Base-by-base conservation (phyloP, 164 flowering plant species). In the Sedum album region DNA sequence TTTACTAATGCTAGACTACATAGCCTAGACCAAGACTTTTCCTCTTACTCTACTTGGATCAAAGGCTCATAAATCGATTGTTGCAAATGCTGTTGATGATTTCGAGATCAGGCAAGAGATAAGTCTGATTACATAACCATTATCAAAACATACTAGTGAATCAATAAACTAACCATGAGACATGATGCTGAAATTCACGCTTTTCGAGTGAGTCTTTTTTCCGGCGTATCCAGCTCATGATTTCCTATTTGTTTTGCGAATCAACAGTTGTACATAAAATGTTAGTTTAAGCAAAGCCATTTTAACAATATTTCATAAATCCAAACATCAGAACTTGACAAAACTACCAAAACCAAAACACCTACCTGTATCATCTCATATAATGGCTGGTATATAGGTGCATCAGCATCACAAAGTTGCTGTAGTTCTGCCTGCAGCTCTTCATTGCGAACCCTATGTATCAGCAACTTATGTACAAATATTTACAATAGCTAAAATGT, bases 341-440 rank as follows among this genome's bases (percentile, higher is more conserved):
- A 57, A 11, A 63, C 55, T 39, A 60, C 15, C 65, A 70, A 18
- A 14, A 66, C 31, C 69, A 75, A 23, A 44, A 25, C 63, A 66
- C 11, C 41, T 75, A 91, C 98, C 91, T 88, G 86, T 69, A 76
- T 79, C 87, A 85, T 85, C 62, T 94, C 98, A 74, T 73, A 73
- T 71, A 94, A 70, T 44, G 97, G 95, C 70, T 86, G 91, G 69
- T 91, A 94, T 67, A 75, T 77, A 68, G 70, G 33, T 39, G 70
- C 64, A 76, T 89, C 83, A 57, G 55, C 64, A n/a, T 66, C 33
- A 73, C 85, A 81, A n/a, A 93, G 82, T 68, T 84, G 81, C 65
- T 80, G 87, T 33, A 94, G 79, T 73, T 94, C 97, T 10, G 55
- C 77, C 84, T 85, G 87, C 85, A 94, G 73, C 72, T 76, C 97